These are phyloP conservation scores for Alternaria gansuensis DNA, from an alignment of 2,329 filamentous ascomycete genomes.

Conservation along the genomic window DNA sequence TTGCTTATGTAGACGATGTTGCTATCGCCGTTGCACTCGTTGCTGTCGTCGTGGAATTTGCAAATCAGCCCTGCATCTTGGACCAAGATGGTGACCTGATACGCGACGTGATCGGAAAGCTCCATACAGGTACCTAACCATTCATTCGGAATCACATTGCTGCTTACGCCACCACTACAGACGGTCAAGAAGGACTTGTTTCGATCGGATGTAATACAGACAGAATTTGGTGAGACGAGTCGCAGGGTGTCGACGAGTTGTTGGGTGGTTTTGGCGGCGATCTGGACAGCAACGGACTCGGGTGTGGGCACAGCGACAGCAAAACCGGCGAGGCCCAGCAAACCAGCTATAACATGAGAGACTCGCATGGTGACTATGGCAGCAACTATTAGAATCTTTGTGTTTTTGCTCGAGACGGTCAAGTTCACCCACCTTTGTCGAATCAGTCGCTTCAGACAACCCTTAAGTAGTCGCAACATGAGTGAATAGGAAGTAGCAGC, in stretches of 20 bases:
- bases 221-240: not conserved
- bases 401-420: not conserved
- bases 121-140: not conserved
- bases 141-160: not conserved
- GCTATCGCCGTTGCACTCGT: not conserved
- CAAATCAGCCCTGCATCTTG: not conserved
- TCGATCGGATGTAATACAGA: not conserved
- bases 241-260: not conserved
- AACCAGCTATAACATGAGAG: not conserved
- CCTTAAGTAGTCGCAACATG: not conserved
- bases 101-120: not conserved
- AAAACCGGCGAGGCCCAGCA: not conserved
- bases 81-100: not conserved
- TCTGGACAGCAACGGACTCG: not conserved
- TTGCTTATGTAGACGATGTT: no score
- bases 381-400: not conserved
- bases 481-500: not conserved
- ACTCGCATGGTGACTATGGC: not conserved
- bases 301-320: not conserved
- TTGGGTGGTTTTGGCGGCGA: not conserved
- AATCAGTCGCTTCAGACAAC: not conserved
- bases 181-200: not conserved
- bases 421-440: not conserved
- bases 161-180: not conserved
- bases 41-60: not conserved